Conservation (phyloP, 345 rosid genomes). For the Populus deltoides region DNA sequence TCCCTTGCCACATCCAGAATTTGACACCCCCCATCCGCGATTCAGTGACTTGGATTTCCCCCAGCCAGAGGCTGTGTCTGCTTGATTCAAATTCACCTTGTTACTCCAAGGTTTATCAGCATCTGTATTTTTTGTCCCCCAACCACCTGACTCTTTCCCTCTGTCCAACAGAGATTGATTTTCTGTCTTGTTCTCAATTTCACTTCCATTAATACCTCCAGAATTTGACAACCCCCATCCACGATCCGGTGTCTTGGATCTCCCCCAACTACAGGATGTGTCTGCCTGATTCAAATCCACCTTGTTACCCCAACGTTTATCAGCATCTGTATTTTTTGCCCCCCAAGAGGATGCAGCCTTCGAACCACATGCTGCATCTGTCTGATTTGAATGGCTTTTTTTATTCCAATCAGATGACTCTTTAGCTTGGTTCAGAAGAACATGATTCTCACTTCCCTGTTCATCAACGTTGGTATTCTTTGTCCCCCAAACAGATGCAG, state of each 20-base stretch:
- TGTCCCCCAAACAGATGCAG: not conserved
- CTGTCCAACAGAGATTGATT: not conserved
- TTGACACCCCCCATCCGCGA: not conserved
- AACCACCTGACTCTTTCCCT: not conserved
- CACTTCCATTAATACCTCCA: not conserved
- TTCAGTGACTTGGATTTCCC: slow-evolving; percentile 3
- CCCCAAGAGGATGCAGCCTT: not conserved
- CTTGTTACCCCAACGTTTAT: not conserved
- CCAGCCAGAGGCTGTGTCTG: not conserved
- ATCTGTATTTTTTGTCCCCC: not conserved
- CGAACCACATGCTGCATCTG: not conserved
- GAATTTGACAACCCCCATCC: slow-evolving; percentile 1
- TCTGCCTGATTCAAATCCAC: not conserved
- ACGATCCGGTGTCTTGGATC: not conserved
- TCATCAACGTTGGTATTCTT: too few relatives aligned
- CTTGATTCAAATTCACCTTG: not conserved
- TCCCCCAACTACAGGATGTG: slow-evolving; percentile 7
- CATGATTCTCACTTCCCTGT: not conserved
- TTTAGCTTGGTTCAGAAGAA: too few relatives aligned
- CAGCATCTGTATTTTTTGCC: not conserved
- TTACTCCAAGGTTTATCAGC: not conserved
- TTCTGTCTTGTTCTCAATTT: not conserved
- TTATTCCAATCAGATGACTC: not conserved
- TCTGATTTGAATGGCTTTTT: not conserved
- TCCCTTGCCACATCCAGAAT: not conserved